These are phyloP conservation scores for Cyberlindnera maclurae DNA, from an alignment of 805 yeast genomes.

Conservation along the genomic window DNA sequence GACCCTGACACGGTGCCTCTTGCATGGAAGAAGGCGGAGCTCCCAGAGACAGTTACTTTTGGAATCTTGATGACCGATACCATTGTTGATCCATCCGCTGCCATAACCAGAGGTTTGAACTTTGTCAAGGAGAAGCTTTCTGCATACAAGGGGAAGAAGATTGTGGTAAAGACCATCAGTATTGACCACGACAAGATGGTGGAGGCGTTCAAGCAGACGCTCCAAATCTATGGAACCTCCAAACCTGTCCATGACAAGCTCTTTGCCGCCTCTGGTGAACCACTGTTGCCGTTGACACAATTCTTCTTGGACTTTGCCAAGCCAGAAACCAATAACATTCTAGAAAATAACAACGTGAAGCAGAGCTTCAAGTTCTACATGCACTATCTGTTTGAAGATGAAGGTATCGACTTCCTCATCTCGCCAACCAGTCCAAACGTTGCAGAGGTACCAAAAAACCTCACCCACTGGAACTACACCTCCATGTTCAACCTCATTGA, in stretches of 20 bases:
- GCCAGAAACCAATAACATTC: constrained; percentile 51
- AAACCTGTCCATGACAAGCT: constrained; percentile 49
- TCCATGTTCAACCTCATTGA: constrained; percentile 67
- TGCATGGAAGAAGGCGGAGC: constrained; percentile 31
- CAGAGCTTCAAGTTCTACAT: constrained; percentile 54
- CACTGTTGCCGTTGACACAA: constrained; percentile 55
- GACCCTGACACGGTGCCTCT: constrained; percentile 33
- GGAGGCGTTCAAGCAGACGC: constrained; percentile 48
- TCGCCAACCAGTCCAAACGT: constrained; percentile 64
- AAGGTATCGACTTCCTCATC: constrained; percentile 57
- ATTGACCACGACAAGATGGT: constrained; percentile 47
- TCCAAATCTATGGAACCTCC: constrained; percentile 49
- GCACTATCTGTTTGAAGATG: constrained; percentile 43
- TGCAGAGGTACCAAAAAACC: constrained; percentile 58
- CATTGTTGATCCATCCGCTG: constrained; percentile 59
- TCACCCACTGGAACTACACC: constrained; percentile 76
- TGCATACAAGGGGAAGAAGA: constrained; percentile 30
- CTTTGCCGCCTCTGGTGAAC: constrained; percentile 61
- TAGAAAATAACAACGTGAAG: constrained; percentile 48
- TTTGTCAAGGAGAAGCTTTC: constrained; percentile 44
- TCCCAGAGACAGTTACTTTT: constrained; percentile 41
- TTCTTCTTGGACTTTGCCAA: constrained; percentile 51
- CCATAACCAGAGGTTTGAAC: constrained; percentile 49
- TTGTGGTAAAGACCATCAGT: constrained; percentile 39
- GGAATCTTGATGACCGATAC: constrained; percentile 61